These are phyloP conservation scores for Phyllosticta paracitricarpa DNA, from an alignment of 2,329 filamentous ascomycete species.

Conservation along the genomic window DNA sequence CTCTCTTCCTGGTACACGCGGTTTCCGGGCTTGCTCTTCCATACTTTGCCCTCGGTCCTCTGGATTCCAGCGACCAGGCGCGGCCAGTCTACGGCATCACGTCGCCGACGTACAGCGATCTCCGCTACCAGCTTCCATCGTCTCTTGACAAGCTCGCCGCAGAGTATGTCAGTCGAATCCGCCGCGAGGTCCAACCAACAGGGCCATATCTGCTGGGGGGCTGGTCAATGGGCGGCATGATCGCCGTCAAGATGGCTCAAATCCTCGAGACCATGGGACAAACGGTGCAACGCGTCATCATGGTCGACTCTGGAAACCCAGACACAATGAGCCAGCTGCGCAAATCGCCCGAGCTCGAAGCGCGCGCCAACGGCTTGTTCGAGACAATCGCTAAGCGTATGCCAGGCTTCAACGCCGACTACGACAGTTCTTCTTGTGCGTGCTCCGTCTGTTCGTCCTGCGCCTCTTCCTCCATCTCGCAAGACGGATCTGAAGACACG, in stretches of 20 bases:
- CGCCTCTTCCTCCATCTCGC: neutral
- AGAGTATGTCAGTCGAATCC: slow-evolving; percentile 13
- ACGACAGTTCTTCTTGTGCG: neutral
- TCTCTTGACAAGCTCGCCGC: slow-evolving; percentile 13
- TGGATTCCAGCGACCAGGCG: neutral
- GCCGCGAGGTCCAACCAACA: slow-evolving; percentile 13
- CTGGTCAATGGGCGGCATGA: slow-evolving; percentile 15
- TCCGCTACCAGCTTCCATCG: slow-evolving; percentile 11
- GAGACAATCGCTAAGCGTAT: neutral
- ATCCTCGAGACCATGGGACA: slow-evolving; percentile 13
- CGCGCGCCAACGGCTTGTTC: neutral
- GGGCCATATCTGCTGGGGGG: slow-evolving; percentile 13
- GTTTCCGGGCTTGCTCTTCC: neutral
- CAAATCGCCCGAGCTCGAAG: neutral
- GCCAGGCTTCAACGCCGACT: neutral
- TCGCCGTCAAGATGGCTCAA: slow-evolving; percentile 16
- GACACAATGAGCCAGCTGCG: neutral
- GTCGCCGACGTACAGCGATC: slow-evolving; percentile 15
- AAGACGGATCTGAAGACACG: neutral
- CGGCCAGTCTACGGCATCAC: slow-evolving; percentile 17
- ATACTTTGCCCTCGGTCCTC: neutral
- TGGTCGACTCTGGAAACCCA: slow-evolving; percentile 17
- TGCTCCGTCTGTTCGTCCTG: neutral
- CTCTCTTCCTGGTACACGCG: neutral
- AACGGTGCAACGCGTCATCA: slow-evolving; percentile 14